Base-by-base conservation (phyloP, 805 yeast genomes). In the Barnettozyma wickerhamii region DNA sequence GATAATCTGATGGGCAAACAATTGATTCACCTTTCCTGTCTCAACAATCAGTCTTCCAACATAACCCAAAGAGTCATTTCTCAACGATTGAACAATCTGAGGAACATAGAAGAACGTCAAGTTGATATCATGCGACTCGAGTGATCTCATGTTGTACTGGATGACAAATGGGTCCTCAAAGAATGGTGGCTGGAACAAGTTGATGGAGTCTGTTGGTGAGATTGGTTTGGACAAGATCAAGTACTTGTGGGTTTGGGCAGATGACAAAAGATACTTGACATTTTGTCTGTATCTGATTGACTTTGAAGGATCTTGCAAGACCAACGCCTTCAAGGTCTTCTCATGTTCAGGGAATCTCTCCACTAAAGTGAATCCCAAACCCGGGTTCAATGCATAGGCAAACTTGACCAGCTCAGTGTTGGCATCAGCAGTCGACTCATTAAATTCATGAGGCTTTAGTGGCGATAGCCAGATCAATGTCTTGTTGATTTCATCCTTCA, bases 61-160 rank as follows among this genome's bases (percentile, higher is more conserved):
- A 53, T 88, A 90, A 1, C 97, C 98, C 33, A 76, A 68, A 10
- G 63, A 63, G 59, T 93, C 99, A 59, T 81, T 82, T 48, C 98
- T 75, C 51, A 93, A 71, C 48, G 87, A 75, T 64, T 93, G 99
- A 17, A 93, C 99, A 62, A 93, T 88, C 60, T 93, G 99, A 2
- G 99, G 99, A 39, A 93, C 98, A 56, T 95, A 93, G 61, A 95
- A 93, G 67, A 95, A 93, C 0, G 96, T 87, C 47, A 84, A 66
- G 52, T 85, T 84, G 28, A 87, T 88, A 54, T 88, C 95, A 54
- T 87, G 95, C 17, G 79, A 72, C 59, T 89, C 96, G 48, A 93
- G 66, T 0, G 97, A 84, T 51, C 95, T 73, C 84, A 91, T 84
- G 12, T 95, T 83, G 57, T 82, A 93, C 63, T 93, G 99, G 44